Percentiles rank a stretch among this genome's conserved stretches.
Evolutionary conservation across 306 rosid genomes (phyloP).

Genomic region (Hippophae rhamnoides): DNA sequence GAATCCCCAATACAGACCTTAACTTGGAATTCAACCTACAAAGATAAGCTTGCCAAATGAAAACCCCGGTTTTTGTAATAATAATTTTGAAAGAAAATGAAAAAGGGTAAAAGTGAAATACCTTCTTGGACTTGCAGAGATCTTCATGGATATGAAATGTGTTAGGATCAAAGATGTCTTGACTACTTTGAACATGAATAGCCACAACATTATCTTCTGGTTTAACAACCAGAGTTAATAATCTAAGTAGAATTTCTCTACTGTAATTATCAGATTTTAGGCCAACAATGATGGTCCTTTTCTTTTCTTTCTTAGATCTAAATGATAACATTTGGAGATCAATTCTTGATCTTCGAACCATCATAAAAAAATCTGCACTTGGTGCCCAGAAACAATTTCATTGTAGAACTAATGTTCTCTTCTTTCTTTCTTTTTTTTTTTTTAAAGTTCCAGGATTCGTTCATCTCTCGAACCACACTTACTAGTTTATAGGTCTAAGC

Average conservation of each 20-base stretch:
- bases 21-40: slow-evolving; percentile 43
- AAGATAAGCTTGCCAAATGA: background rate
- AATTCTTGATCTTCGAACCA: slow-evolving; percentile 12
- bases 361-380: slow-evolving; percentile 1
- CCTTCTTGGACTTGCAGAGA: slow-evolving; percentile 40
- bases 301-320: slow-evolving; percentile 19
- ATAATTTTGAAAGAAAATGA: background rate
- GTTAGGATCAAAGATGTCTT: slow-evolving; percentile 34
- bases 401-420: background rate
- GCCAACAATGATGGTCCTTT: slow-evolving; percentile 26
- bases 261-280: slow-evolving; percentile 24
- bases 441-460: too few relatives aligned
- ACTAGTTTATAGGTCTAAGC: slow-evolving; percentile 5
- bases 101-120: background rate
- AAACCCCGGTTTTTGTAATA: background rate
- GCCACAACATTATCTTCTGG: slow-evolving; percentile 31
- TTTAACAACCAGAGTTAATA: slow-evolving; percentile 22
- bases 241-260: slow-evolving; percentile 31
- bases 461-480: background rate
- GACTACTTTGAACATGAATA: slow-evolving; percentile 22
- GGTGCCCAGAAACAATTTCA: background rate
- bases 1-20: slow-evolving; percentile 35
- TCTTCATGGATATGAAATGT: slow-evolving; percentile 44
- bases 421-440: background rate
- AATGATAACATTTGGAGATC: slow-evolving; percentile 23